These are phyloP conservation scores for Noccaea bulbosa DNA, from an alignment of 345 rosid genomes.

Conservation along the genomic window DNA sequence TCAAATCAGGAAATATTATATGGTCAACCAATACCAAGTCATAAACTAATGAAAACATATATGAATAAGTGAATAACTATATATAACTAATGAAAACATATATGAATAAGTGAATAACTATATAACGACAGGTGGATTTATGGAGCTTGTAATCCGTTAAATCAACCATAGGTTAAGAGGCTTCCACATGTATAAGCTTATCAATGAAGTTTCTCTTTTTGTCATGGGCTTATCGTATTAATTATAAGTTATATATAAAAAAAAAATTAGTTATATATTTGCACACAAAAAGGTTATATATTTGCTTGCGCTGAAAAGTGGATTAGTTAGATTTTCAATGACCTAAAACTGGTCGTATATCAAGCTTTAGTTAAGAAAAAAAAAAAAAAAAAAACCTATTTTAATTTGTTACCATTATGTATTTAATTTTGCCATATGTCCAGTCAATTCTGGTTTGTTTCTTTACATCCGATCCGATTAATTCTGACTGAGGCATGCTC, in stretches of 20 bases:
- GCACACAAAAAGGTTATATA: no score
- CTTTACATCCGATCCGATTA: neutral
- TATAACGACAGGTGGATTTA: neutral
- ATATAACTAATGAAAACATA: constrained; percentile 17
- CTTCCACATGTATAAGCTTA: neutral
- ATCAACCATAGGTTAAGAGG: no score
- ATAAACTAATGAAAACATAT: constrained; percentile 21
- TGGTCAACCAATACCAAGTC: constrained; percentile 3
- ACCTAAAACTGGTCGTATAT: neutral
- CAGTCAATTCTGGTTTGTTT: neutral
- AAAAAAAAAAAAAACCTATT: neutral
- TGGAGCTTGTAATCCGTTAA: no score
- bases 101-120: constrained; percentile 7
- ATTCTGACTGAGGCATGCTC: neutral
- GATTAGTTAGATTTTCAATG: neutral
- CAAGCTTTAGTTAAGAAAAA: neutral
- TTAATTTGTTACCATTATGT: neutral
- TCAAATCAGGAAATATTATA: constrained; percentile 3
- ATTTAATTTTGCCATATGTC: neutral
- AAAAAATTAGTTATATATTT: no score
- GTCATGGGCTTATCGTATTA: neutral
- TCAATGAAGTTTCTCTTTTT: neutral
- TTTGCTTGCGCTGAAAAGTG: neutral
- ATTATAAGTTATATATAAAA: neutral
- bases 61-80: constrained; percentile 2